Evolutionary conservation across 1,284 basidiomycete species (phyloP), one percentile per base, ranked within the genome.

Genomic region (Mrakiaceae sp.): DNA sequence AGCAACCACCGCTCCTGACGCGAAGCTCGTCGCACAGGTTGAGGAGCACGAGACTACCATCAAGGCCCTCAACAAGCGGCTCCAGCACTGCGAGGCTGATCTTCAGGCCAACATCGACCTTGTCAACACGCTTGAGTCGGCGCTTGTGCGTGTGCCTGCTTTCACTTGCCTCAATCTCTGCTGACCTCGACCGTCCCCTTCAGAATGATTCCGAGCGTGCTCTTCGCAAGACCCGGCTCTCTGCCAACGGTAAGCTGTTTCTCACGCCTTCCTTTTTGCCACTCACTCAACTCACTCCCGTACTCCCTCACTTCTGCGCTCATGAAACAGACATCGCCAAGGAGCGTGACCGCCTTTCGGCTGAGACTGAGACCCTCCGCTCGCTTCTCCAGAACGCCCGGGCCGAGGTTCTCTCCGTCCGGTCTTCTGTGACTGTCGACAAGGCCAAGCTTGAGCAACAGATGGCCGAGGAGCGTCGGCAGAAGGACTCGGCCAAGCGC

Each of bases 51-150:
- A 91, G 70, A 82, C 81, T 59, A 90, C 88, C 87, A 91, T 95
- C 78, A 88, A 89, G 77, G 92, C 87, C 47, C 82, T 96, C 64
- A 90, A 91, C 76, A 91, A 93, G 76, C 90, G 93, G 76, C 76
- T 96, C 63, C 84, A 84, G 46, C 90, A 94, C 74, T 93, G 90
- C 73, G 90, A 95, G 76, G 84, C 82, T 67, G 91, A 95, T 75
- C 79, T 95, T 66, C 88, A 92, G 71, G 87, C 88, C 60, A 91
- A 94, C 73, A 91, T 92, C 81, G 90, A 95, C 74, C 82, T 94
- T 64, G 90, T 93, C 67, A 82, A 79, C 67, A 87, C 86, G 16
- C 79, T 93, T 42, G 90, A 92, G 77, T 83, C 84, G 51, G 88
- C 88, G 39, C 79, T 94, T 47, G 60, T 66, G 58, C n/a, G 65